Conservation (phyloP, 129 eudicot species). For the Flaveria sonorensis region DNA sequence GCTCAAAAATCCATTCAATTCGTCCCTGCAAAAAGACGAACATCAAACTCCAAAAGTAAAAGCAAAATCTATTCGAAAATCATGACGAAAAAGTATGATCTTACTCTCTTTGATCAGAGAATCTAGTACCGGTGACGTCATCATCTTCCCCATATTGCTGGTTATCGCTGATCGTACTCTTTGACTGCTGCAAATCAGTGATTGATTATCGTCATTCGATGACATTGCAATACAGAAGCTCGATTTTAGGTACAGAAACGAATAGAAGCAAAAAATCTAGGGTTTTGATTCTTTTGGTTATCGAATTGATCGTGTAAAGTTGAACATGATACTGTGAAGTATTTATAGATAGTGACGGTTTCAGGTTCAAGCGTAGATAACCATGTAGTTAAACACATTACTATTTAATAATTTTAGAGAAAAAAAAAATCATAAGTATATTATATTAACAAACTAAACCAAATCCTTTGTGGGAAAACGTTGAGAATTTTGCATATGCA, state of each 20-base stretch:
- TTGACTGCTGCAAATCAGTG: not conserved
- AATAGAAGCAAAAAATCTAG: not conserved
- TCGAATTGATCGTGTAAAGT: not conserved
- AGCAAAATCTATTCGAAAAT: not conserved
- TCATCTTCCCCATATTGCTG: constrained; percentile 1
- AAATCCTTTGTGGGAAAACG: too few relatives aligned
- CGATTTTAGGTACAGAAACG: not conserved
- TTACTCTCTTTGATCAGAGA: constrained; percentile 24
- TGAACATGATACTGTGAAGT: not conserved
- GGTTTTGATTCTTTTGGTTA: not conserved
- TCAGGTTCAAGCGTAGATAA: not conserved
- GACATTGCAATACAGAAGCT: constrained; percentile 4
- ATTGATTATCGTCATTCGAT: not conserved
- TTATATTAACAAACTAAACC: too few relatives aligned
- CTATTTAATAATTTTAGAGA: too few relatives aligned
- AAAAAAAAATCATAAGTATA: too few relatives aligned
- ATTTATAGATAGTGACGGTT: not conserved
- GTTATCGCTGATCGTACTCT: not conserved
- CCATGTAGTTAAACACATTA: too few relatives aligned
- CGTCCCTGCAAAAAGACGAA: constrained; percentile 1
- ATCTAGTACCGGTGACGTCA: not conserved
- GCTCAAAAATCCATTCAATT: constrained; percentile 12
- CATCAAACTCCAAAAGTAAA: not conserved
- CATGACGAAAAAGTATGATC: not conserved
- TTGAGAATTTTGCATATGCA: too few relatives aligned